Conservation (phyloP, 2,329 filamentous ascomycete species). For the Penicillium sp. region DNA sequence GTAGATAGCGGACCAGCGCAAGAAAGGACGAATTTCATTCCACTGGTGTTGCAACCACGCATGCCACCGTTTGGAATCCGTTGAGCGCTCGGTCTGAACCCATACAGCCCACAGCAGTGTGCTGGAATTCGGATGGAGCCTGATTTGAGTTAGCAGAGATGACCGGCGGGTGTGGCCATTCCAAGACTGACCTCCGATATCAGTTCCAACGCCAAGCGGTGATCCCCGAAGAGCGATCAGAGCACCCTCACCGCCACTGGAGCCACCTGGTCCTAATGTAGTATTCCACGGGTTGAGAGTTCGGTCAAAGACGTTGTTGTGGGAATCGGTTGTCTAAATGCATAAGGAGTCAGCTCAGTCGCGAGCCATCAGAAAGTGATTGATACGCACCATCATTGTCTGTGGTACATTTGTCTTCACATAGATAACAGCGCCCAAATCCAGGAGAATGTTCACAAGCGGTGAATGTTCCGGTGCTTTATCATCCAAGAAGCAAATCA, state of each 20-base stretch:
- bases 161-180: not conserved
- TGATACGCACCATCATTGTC: constrained; percentile 57
- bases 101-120: constrained; percentile 32
- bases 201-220: constrained; percentile 62
- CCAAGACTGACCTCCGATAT: constrained; percentile 50
- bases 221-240: constrained; percentile 63
- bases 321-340: constrained; percentile 34
- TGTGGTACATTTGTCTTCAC: constrained; percentile 57
- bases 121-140: constrained; percentile 36
- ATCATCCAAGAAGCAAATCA: constrained; percentile 18
- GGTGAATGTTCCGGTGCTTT: constrained; percentile 16
- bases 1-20: constrained; percentile 21
- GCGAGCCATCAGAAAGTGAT: constrained; percentile 1
- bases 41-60: constrained; percentile 17
- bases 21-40: constrained; percentile 24
- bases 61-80: constrained; percentile 26
- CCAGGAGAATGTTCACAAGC: constrained; percentile 22
- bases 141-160: constrained; percentile 4
- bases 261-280: constrained; percentile 35
- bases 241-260: constrained; percentile 57
- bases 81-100: constrained; percentile 32
- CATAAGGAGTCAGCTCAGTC: not conserved
- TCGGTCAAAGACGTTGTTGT: constrained; percentile 47
- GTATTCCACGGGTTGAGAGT: constrained; percentile 44
- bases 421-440: constrained; percentile 42